A percentile compares a stretch with the other conserved stretches of the same genome.
These are phyloP conservation scores for Panellus pusillus DNA, from an alignment of 768 basidiomycete species.

Conservation along the genomic window DNA sequence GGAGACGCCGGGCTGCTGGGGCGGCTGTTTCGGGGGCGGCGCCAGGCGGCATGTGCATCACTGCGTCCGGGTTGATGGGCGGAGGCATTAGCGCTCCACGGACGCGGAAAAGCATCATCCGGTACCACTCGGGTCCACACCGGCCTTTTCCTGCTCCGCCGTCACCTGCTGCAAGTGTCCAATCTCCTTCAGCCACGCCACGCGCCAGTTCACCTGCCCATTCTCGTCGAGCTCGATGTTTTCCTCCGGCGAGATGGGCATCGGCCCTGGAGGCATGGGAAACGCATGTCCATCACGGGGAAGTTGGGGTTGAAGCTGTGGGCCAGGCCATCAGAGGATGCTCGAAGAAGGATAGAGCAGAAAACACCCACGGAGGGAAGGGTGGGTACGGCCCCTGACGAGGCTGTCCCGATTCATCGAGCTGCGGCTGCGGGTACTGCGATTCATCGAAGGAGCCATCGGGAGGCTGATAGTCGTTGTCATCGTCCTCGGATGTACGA, in stretches of 20 bases:
- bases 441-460: slow-evolving; percentile 55
- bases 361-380: slow-evolving; percentile 54
- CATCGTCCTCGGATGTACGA: slow-evolving; percentile 55
- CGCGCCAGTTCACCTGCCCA: slow-evolving; percentile 78
- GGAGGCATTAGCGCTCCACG: slow-evolving; percentile 65
- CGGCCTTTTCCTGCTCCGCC: slow-evolving; percentile 78
- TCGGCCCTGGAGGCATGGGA: slow-evolving; percentile 53
- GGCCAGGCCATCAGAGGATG: slow-evolving; percentile 17
- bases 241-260: slow-evolving; percentile 66
- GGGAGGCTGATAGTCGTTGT: slow-evolving; percentile 63
- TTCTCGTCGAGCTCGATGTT: slow-evolving; percentile 72
- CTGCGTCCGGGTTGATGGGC: slow-evolving; percentile 49
- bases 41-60: slow-evolving; percentile 40
- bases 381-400: slow-evolving; percentile 55
- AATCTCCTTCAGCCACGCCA: slow-evolving; percentile 80
- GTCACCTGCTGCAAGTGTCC: slow-evolving; percentile 74
- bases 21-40: slow-evolving; percentile 41
- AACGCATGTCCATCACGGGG: slow-evolving; percentile 68
- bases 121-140: slow-evolving; percentile 81
- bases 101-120: slow-evolving; percentile 83
- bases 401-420: slow-evolving; percentile 25
- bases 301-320: slow-evolving; percentile 74
- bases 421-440: slow-evolving; percentile 35
- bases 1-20: slow-evolving; percentile 38
- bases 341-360: background rate